Percentiles rank a stretch among this genome's conserved stretches.
These are phyloP conservation scores for Plasmodium yoelii DNA, from an alignment of 169 alveolate species.

Conservation along the genomic window DNA sequence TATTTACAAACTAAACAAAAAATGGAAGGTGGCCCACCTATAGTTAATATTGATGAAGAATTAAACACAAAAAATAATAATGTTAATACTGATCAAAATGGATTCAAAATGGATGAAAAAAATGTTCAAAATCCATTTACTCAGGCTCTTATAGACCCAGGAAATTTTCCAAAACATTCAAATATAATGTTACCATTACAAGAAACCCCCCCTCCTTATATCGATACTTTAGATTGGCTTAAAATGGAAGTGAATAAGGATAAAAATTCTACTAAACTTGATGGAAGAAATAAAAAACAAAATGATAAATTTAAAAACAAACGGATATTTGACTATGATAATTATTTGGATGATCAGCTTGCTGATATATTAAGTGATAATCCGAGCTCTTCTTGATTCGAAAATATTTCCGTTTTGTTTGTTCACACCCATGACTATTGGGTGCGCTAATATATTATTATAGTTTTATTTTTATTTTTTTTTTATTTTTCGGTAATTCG, in stretches of 20 bases:
- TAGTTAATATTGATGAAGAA: constrained; percentile 41
- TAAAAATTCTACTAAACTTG: constrained; percentile 12
- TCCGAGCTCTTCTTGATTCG: not conserved
- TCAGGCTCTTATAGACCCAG: constrained; percentile 42
- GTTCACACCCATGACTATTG: no score
- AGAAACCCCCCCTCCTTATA: constrained; percentile 71
- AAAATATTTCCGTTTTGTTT: no score
- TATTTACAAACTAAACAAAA: constrained; percentile 60
- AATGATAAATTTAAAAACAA: not conserved
- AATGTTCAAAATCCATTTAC: constrained; percentile 33
- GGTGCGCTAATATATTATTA: no score
- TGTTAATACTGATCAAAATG: no score
- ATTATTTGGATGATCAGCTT: constrained; percentile 26
- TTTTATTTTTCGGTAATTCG: not conserved
- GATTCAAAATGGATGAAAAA: not conserved
- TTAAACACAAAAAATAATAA: not conserved
- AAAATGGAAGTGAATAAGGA: constrained; percentile 66
- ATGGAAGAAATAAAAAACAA: constrained; percentile 8
- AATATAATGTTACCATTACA: constrained; percentile 45
- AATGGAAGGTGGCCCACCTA: constrained; percentile 77
- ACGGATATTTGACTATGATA: constrained; percentile 49
- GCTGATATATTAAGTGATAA: constrained; percentile 14
- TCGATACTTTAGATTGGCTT: constrained; percentile 73
- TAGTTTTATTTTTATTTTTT: not conserved
- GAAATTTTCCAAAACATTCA: constrained; percentile 71